These are phyloP conservation scores for Mycena amicta DNA, from an alignment of 768 basidiomycete genomes.

Conservation along the genomic window DNA sequence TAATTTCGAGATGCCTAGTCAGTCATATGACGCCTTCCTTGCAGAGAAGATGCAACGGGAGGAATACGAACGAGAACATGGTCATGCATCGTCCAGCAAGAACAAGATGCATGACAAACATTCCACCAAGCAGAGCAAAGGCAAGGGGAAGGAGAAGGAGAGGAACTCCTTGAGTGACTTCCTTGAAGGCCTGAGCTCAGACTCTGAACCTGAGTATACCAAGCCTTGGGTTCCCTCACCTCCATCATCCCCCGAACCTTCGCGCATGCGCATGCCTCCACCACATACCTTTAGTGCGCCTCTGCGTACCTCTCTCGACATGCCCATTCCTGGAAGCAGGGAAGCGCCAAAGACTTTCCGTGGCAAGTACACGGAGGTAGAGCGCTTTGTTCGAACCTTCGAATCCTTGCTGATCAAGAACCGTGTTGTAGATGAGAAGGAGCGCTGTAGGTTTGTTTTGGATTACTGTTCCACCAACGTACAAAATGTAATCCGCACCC, in stretches of 20 bases:
- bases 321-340: constrained; percentile 5
- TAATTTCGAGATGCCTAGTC: background rate
- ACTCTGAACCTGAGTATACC: background rate
- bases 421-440: background rate
- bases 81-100: background rate
- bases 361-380: constrained; percentile 4
- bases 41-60: background rate
- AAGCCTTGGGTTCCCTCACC: background rate
- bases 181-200: background rate
- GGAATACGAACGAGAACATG: background rate
- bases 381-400: constrained; percentile 8
- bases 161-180: background rate
- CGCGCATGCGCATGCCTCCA: background rate
- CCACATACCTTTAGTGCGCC: background rate
- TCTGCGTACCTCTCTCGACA: background rate
- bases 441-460: constrained; percentile 13
- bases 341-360: constrained; percentile 13
- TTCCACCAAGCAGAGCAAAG: background rate
- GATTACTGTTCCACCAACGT: constrained; percentile 14
- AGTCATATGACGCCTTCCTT: background rate
- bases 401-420: constrained; percentile 3
- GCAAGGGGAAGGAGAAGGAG: background rate
- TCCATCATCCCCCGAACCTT: background rate
- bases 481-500: constrained; percentile 1
- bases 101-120: no score